Evolutionary conservation across 2,329 filamentous ascomycete genomes (phyloP).

Genomic region (Dryadomyces sulphureus): DNA sequence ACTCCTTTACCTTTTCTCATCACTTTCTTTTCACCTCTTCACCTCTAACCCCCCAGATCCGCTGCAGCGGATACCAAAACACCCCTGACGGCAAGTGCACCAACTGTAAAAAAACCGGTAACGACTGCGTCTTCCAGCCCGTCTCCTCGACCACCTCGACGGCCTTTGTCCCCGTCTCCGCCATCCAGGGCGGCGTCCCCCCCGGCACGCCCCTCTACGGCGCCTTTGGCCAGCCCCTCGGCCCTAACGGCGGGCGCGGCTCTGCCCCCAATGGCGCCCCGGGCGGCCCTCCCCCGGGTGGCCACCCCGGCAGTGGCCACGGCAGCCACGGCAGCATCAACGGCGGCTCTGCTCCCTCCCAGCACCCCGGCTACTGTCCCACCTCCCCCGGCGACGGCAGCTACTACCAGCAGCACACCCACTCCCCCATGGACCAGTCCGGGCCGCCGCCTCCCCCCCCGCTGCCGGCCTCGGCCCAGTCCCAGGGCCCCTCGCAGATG

Average conservation of each 20-base stretch:
- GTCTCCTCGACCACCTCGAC: conserved; percentile 38
- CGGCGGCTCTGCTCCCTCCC: conserved; percentile 1
- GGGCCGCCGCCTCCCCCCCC: conserved; percentile 7
- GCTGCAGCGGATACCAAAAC: conserved; percentile 45
- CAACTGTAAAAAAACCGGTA: conserved; percentile 46
- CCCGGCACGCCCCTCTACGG: conserved; percentile 42
- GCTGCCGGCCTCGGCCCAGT: conserved; percentile 6
- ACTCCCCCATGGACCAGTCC: conserved; percentile 7
- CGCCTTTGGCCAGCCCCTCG: conserved; percentile 40
- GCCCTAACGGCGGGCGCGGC: conserved; percentile 9
- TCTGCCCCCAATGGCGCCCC: conserved; percentile 7
- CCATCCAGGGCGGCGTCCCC: conserved; percentile 41
- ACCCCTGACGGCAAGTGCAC: conserved; percentile 44
- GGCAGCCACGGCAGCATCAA: conserved; percentile 4
- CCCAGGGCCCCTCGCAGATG: conserved; percentile 8
- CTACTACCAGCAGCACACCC: conserved; percentile 7
- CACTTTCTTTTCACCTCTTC: no score
- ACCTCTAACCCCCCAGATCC: conserved; percentile 27
- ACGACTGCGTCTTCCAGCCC: conserved; percentile 46
- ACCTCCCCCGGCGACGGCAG: conserved; percentile 8
- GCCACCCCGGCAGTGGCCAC: conserved; percentile 1
- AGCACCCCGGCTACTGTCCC: conserved; percentile 10
- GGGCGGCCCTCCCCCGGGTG: conserved; percentile 4
- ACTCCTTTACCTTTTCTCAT: no score
- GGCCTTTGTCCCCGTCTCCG: conserved; percentile 44